Conservation (phyloP, 2,329 filamentous ascomycete species). For the Fusarium setosum region DNA sequence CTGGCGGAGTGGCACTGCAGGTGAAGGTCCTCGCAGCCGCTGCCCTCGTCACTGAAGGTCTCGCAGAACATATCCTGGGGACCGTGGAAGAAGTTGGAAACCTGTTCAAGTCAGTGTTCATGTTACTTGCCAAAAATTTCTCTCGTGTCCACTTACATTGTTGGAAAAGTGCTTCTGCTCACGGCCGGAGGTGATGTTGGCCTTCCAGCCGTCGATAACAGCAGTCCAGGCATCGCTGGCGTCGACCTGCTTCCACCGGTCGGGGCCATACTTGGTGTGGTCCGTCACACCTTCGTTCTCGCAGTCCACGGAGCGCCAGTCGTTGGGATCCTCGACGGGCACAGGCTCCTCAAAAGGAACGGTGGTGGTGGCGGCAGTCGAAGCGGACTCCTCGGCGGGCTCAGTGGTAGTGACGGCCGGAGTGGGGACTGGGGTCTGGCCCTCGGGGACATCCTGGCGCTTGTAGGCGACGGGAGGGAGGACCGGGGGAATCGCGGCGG, state of each 20-base stretch:
- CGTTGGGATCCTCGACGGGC: neutral
- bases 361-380: neutral
- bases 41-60: constrained; percentile 18
- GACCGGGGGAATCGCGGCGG: neutral
- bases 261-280: constrained; percentile 17
- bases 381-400: neutral
- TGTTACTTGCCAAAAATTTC: too few relatives aligned
- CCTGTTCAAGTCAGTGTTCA: neutral
- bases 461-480: neutral
- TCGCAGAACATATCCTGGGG: constrained; percentile 28
- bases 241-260: constrained; percentile 14
- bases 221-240: constrained; percentile 14
- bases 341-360: constrained; percentile 2
- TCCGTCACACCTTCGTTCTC: constrained; percentile 14
- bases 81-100: constrained; percentile 24
- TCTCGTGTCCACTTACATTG: neutral
- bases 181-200: constrained; percentile 5
- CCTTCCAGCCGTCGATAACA: constrained; percentile 16
- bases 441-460: constrained; percentile 2
- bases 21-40: constrained; percentile 11
- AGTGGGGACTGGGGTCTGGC: neutral
- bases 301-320: constrained; percentile 10
- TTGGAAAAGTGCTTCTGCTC: constrained; percentile 19
- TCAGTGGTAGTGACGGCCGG: neutral
- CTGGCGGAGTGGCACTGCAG: constrained; percentile 15